Evolutionary conservation across 371 early-diverging fungal genomes (phyloP).

Genomic region (Massospora cicadina): DNA sequence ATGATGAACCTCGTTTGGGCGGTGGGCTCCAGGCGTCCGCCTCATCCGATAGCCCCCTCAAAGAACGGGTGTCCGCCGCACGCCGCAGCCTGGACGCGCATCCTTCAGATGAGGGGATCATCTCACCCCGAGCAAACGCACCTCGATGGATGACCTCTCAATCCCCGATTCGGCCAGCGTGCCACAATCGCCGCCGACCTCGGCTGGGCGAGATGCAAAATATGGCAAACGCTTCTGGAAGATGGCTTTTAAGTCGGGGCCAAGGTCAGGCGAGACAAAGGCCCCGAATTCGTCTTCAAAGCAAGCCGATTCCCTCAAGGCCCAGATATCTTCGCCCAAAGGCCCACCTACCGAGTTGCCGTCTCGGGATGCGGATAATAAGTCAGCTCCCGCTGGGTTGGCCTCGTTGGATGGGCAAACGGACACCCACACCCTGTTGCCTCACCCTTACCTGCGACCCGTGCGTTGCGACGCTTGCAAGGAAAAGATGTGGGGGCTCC

Average conservation of each 20-base stretch:
- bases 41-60: not conserved
- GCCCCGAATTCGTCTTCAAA: slow-evolving; percentile 35
- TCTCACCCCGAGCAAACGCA: not conserved
- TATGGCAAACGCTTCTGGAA: slow-evolving; percentile 3
- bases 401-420: not conserved
- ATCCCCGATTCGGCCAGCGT: not conserved
- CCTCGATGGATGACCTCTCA: slow-evolving; percentile 8
- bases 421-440: slow-evolving; percentile 35
- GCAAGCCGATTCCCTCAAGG: slow-evolving; percentile 54
- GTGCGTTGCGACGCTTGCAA: slow-evolving; percentile 62
- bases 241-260: slow-evolving; percentile 11
- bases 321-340: slow-evolving; percentile 63
- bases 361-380: not conserved
- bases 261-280: slow-evolving; percentile 32
- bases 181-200: not conserved
- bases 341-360: slow-evolving; percentile 14
- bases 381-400: not conserved
- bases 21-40: not conserved
- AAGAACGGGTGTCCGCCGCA: not conserved
- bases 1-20: not conserved
- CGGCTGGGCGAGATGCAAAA: not conserved
- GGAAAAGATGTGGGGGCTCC: slow-evolving; percentile 69
- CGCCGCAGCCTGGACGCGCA: slow-evolving; percentile 8
- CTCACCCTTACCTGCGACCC: slow-evolving; percentile 40
- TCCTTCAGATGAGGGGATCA: not conserved